Conservation (phyloP, 257 asterid genomes). For the Solanum acaule region DNA sequence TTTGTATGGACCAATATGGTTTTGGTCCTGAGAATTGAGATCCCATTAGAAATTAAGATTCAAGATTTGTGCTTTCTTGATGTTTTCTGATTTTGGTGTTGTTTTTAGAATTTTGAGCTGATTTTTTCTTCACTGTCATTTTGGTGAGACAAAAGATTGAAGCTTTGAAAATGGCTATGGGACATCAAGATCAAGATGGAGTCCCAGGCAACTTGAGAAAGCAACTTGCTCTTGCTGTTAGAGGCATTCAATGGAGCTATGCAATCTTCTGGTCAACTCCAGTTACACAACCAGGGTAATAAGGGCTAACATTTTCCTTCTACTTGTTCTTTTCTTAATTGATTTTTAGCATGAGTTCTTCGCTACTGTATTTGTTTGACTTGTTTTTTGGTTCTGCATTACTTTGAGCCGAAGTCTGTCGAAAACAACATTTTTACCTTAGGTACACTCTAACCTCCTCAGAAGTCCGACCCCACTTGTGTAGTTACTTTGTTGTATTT, state of each 20-base stretch:
- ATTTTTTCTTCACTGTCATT: not conserved
- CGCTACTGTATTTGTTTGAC: not conserved
- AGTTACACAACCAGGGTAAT: constrained; percentile 55
- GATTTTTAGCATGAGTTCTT: not conserved
- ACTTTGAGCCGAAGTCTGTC: not conserved
- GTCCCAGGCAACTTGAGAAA: constrained; percentile 38
- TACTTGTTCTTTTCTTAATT: not conserved
- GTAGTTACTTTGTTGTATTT: not conserved
- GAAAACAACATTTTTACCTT: not conserved
- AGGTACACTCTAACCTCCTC: not conserved
- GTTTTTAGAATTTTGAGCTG: not conserved
- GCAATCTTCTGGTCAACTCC: constrained; percentile 83
- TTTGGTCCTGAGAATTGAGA: not conserved
- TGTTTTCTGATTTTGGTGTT: not conserved
- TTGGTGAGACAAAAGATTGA: not conserved
- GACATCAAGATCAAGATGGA: constrained; percentile 21
- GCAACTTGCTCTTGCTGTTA: constrained; percentile 68
- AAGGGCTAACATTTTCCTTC: not conserved
- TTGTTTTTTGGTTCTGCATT: not conserved
- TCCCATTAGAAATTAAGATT: not conserved
- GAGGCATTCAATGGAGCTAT: constrained; percentile 88
- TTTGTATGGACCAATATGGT: not conserved
- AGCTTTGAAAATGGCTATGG: constrained; percentile 33
- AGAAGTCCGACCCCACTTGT: not conserved
- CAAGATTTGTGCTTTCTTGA: not conserved